These are phyloP conservation scores for Teratosphaeria epicoccoides DNA, from an alignment of 2,329 filamentous ascomycete genomes.

Conservation along the genomic window DNA sequence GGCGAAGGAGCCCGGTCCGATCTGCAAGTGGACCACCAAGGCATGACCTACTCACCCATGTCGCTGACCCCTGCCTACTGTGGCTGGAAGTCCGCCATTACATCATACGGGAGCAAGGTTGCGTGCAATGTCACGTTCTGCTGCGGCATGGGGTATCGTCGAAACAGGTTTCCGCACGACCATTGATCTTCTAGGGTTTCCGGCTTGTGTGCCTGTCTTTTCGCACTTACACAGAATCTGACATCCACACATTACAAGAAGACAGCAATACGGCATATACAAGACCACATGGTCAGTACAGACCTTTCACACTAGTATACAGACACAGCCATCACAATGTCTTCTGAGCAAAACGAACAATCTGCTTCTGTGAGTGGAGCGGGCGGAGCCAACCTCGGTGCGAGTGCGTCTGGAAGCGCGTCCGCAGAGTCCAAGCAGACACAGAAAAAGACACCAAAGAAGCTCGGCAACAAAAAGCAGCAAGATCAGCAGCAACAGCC, in stretches of 20 bases:
- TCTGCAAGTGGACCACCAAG: neutral
- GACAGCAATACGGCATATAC: neutral
- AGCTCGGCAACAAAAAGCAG: conserved; percentile 35
- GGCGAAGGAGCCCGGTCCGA: neutral
- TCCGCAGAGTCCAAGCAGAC: conserved; percentile 29
- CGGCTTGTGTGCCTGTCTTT: neutral
- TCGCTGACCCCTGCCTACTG: neutral
- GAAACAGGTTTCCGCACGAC: conserved; percentile 3
- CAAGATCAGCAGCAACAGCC: conserved; percentile 35
- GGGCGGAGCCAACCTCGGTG: conserved; percentile 19
- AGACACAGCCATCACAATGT: conserved; percentile 1
- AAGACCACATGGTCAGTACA: neutral
- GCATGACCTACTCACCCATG: neutral
- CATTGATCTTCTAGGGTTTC: neutral
- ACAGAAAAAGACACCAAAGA: conserved; percentile 39
- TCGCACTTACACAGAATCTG: neutral
- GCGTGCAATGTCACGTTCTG: neutral
- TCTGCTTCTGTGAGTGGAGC: conserved; percentile 12
- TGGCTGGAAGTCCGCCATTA: conserved; percentile 2
- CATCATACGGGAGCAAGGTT: neutral
- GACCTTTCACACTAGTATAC: neutral
- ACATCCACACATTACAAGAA: neutral
- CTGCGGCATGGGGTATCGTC: neutral
- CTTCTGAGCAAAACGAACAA: conserved; percentile 10
- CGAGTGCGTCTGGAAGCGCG: conserved; percentile 20